phyloP scores from a whole-genome alignment of 1,284 basidiomycete species.

The Malassezia obtusa region DNA sequence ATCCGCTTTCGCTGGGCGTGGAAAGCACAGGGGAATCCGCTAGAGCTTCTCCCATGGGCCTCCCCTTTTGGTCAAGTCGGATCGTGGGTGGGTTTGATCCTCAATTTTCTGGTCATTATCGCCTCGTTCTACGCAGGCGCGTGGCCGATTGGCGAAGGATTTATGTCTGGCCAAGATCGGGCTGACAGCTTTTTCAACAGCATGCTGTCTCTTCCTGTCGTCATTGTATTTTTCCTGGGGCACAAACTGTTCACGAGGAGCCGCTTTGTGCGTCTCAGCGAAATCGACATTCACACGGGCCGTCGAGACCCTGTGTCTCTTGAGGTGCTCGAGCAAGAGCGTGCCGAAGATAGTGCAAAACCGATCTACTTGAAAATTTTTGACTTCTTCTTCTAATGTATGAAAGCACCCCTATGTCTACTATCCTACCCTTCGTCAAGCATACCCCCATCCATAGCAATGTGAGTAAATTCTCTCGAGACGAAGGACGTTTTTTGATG shows the following conservation, averaged over 20 bases:
- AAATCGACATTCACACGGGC: constrained; percentile 35
- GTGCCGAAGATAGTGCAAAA: constrained; percentile 26
- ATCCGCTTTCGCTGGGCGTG: constrained; percentile 50
- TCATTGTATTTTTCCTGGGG: constrained; percentile 29
- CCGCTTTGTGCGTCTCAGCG: constrained; percentile 20
- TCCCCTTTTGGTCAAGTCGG: constrained; percentile 51
- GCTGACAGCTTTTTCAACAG: constrained; percentile 51
- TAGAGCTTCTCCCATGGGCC: constrained; percentile 52
- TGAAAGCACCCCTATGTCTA: background rate
- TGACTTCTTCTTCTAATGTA: constrained; percentile 30
- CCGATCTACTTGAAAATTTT: constrained; percentile 27
- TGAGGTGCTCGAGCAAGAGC: constrained; percentile 37
- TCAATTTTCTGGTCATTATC: constrained; percentile 32
- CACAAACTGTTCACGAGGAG: constrained; percentile 31
- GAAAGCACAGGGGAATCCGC: constrained; percentile 51
- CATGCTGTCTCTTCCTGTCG: constrained; percentile 49
- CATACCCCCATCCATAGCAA: no score
- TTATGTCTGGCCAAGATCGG: constrained; percentile 27
- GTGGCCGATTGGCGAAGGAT: constrained; percentile 39
- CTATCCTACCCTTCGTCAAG: background rate
- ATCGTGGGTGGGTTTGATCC: constrained; percentile 49
- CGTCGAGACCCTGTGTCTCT: constrained; percentile 30
- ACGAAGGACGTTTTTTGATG: no score
- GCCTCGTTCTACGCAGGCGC: constrained; percentile 27
- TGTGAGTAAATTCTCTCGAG: no score